Evolutionary conservation across 1,284 basidiomycete species (phyloP).

Genomic region (Quambalaria eucalypti): DNA sequence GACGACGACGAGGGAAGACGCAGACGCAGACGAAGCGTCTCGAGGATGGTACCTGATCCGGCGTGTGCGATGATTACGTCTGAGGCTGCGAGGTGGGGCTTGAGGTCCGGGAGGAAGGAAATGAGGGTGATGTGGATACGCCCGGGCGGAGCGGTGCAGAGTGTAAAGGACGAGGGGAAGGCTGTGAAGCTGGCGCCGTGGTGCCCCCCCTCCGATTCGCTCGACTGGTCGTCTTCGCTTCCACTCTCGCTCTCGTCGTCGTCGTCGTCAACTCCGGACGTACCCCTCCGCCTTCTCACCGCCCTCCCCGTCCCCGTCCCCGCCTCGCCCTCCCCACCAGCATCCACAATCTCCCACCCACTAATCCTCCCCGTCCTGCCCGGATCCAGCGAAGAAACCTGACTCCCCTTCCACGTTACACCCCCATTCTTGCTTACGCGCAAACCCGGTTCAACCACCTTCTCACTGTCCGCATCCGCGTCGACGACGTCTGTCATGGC

Average conservation of each 20-base stretch:
- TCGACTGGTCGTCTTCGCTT: neutral
- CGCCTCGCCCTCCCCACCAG: neutral
- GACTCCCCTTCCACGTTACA: neutral
- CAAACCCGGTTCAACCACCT: neutral
- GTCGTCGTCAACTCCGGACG: too few species aligned
- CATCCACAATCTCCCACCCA: neutral
- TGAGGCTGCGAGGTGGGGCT: neutral
- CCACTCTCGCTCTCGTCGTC: too few species aligned
- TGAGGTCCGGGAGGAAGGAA: neutral
- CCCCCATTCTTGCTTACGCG: neutral
- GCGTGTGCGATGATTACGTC: neutral
- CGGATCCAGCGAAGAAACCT: neutral
- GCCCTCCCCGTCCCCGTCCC: too few species aligned
- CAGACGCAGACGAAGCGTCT: constrained; percentile 62
- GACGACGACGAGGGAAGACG: neutral
- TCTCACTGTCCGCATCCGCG: neutral
- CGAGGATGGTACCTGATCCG: constrained; percentile 87
- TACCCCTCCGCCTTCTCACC: too few species aligned
- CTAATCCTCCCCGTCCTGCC: neutral
- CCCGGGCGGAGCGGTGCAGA: neutral
- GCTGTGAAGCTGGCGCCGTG: neutral
- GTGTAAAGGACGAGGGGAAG: neutral
- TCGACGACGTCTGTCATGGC: neutral
- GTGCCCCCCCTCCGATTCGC: neutral
- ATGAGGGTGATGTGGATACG: neutral